phyloP scores from a whole-genome alignment of 805 yeast species.

The Schizosaccharomyces octosporus region DNA sequence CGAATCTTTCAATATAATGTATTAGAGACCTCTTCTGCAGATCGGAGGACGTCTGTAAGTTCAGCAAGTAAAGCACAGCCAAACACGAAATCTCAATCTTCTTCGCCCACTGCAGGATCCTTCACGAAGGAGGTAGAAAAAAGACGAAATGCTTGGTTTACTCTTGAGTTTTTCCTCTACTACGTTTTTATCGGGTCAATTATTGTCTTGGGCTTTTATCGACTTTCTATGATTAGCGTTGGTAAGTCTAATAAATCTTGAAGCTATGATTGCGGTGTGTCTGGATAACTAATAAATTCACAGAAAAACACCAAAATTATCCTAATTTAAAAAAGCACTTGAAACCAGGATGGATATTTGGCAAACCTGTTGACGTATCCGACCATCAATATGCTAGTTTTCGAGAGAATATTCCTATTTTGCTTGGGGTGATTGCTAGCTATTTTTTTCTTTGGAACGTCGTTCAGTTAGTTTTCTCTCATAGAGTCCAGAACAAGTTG shows the following conservation, averaged over 20 bases:
- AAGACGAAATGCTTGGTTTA: not conserved
- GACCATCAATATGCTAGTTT: slow-evolving; percentile 76
- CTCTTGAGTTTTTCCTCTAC: not conserved
- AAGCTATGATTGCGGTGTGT: not conserved
- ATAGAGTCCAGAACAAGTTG: slow-evolving; percentile 6
- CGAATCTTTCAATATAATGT: no score
- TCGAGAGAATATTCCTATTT: slow-evolving; percentile 42
- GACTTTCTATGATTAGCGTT: not conserved
- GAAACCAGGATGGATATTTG: slow-evolving; percentile 70
- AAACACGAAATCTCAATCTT: not conserved
- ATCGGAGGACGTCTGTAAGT: no score
- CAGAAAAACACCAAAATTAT: slow-evolving; percentile 48
- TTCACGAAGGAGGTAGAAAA: not conserved
- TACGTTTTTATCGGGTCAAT: not conserved
- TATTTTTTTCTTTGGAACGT: slow-evolving; percentile 24
- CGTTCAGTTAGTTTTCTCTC: slow-evolving; percentile 18
- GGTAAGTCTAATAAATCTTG: not conserved
- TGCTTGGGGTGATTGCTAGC: slow-evolving; percentile 29
- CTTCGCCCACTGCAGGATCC: not conserved
- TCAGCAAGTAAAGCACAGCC: not conserved
- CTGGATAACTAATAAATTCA: slow-evolving; percentile 1
- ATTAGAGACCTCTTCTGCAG: no score
- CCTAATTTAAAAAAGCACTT: slow-evolving; percentile 33
- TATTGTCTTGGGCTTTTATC: not conserved
- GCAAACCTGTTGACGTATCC: slow-evolving; percentile 75